Evolutionary conservation across 345 rosid genomes (phyloP), one percentile per base, ranked within the genome.

Genomic region (Nasturtium officinale): DNA sequence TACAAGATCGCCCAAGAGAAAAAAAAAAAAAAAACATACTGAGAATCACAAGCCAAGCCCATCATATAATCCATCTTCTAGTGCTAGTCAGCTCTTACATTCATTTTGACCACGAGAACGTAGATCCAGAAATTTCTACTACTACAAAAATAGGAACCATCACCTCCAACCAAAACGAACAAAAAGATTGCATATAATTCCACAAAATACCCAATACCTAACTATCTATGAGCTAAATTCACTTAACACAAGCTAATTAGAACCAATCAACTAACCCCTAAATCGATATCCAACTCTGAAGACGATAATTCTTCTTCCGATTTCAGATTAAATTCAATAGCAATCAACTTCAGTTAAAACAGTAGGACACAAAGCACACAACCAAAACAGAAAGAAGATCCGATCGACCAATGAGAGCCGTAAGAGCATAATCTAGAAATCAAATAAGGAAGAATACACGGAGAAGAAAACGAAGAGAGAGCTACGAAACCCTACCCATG

Each of bases 401-500:
- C 63, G 28, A 69, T 63, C 66, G 21, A 69, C 9, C 40, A 18
- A 76, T 35, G 12, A 43, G 46, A 18, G 25, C 6, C 32, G 59
- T 15, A 4, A 33, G 53, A 37, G 35, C 29, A 59, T 28, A 67
- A 52, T n/a, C 33, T 54, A 63, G 58, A 57, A 65, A 57, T 23
- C 33, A 5, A 43, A 4, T 26, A n/a, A 17, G 28, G 12, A 7
- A 33, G 18, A 3, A 53, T 17, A 45, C 2, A 30, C 2, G 38
- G 1, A 42, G 43, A 65, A 65, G 29, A 9, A 47, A 45, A 26
- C 2, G 23, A 25, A 16, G 25, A 54, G 45, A 52, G 23, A 57
- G 73, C 43, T 69, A 29, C 48, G 69, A 26, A 54, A 68, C 65
- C 71, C 33, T 76, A 76, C 79, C 75, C 71, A 76, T 76, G 53